These are phyloP conservation scores for Exserohilum turcica DNA, from an alignment of 2,329 filamentous ascomycete species.

Conservation along the genomic window DNA sequence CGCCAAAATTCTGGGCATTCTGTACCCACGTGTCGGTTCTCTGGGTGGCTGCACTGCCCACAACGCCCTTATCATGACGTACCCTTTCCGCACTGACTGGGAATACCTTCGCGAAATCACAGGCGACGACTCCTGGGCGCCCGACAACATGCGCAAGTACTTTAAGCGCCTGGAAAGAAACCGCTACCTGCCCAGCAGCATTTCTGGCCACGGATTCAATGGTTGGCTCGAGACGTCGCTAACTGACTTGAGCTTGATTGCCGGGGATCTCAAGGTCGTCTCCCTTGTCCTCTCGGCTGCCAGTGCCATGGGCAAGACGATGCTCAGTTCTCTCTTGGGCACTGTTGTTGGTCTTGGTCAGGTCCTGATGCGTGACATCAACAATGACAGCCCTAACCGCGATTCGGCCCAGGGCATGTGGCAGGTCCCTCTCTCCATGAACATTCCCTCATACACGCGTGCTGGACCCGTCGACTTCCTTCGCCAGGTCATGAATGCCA, in stretches of 20 bases:
- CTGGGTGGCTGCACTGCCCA: constrained; percentile 64
- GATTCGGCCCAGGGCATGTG: constrained; percentile 58
- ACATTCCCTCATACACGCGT: constrained; percentile 49
- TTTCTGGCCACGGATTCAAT: constrained; percentile 59
- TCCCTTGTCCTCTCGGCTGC: constrained; percentile 58
- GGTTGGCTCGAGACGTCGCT: constrained; percentile 62
- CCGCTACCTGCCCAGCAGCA: constrained; percentile 54
- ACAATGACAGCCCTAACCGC: constrained; percentile 51
- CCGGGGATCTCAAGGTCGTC: constrained; percentile 59
- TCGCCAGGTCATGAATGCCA: constrained; percentile 53
- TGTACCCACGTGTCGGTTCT: constrained; percentile 62
- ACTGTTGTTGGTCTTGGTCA: constrained; percentile 53
- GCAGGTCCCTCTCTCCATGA: constrained; percentile 62
- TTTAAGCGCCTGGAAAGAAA: constrained; percentile 59
- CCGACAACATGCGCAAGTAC: constrained; percentile 64
- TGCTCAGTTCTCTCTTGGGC: constrained; percentile 42
- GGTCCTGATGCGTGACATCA: constrained; percentile 57
- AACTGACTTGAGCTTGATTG: constrained; percentile 57
- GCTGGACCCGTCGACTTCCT: constrained; percentile 62
- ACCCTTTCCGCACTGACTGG: constrained; percentile 64
- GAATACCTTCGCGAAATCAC: constrained; percentile 62
- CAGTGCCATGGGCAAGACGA: constrained; percentile 54
- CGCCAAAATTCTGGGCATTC: constrained; percentile 57
- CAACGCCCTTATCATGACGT: constrained; percentile 63
- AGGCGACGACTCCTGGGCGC: constrained; percentile 64